phyloP scores from a whole-genome alignment of 768 basidiomycete genomes.

The Kondoa malvinella region DNA sequence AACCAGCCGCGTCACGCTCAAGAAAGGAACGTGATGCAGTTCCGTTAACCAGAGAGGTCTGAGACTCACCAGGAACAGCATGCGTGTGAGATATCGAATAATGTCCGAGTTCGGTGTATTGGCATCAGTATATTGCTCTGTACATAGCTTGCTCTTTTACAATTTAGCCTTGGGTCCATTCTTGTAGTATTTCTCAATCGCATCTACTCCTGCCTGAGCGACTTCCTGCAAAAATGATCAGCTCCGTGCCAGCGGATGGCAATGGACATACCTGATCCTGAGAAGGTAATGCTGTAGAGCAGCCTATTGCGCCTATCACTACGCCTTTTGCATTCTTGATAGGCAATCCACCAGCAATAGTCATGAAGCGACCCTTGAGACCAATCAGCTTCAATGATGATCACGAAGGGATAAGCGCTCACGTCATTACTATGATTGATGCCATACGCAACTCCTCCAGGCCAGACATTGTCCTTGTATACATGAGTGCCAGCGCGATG shows the following conservation, averaged over 20 bases:
- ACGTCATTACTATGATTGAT: background rate
- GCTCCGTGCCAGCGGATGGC: background rate
- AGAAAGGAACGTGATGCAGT: too few species aligned
- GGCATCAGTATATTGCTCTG: too few species aligned
- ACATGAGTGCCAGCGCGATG: background rate
- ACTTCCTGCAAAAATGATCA: background rate
- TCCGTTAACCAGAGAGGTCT: too few species aligned
- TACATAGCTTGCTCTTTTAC: background rate
- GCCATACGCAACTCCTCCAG: background rate
- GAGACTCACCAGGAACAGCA: too few species aligned
- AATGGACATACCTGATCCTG: background rate
- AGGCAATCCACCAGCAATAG: background rate
- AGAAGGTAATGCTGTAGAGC: background rate
- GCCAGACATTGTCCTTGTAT: background rate
- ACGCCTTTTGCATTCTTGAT: background rate
- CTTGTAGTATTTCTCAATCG: background rate
- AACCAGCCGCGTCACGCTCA: too few species aligned
- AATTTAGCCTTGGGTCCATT: background rate
- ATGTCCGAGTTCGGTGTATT: too few species aligned
- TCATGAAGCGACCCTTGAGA: background rate
- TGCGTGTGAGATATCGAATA: too few species aligned
- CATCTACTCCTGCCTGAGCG: background rate
- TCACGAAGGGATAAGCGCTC: background rate
- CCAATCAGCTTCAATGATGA: background rate
- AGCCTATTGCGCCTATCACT: background rate